Conservation (phyloP, 805 yeast species). For the Saccharomycopsis babjevae region DNA sequence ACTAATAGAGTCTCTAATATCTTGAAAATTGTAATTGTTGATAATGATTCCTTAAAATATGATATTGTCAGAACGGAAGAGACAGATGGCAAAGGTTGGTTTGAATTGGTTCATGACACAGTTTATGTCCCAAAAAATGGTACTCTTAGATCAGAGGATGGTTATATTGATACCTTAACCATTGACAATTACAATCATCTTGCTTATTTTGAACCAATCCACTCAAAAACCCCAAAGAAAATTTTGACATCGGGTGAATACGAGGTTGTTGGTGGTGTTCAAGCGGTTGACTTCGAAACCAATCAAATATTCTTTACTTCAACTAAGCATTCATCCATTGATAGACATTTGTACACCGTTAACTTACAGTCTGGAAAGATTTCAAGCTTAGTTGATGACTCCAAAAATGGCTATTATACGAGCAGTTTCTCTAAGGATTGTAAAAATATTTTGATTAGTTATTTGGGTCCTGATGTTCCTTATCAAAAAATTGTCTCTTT, state of each 20-base stretch:
- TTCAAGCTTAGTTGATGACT: constrained; percentile 39
- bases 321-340: constrained; percentile 68
- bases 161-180: constrained; percentile 74
- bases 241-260: constrained; percentile 69
- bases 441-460: constrained; percentile 58
- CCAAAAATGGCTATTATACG: constrained; percentile 52
- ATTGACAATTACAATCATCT: constrained; percentile 60
- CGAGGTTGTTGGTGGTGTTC: constrained; percentile 79
- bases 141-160: constrained; percentile 37
- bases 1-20: constrained; percentile 59
- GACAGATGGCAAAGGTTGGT: constrained; percentile 46
- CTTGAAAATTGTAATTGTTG: constrained; percentile 46
- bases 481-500: constrained; percentile 61
- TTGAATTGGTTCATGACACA: constrained; percentile 63
- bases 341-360: constrained; percentile 74
- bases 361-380: constrained; percentile 36
- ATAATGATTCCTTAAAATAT: constrained; percentile 31
- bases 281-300: constrained; percentile 45
- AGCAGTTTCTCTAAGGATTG: constrained; percentile 75
- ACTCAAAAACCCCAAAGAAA: constrained; percentile 36
- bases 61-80: constrained; percentile 38
- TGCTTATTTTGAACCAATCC: constrained; percentile 73
- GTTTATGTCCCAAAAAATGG: constrained; percentile 44
- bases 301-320: constrained; percentile 52
- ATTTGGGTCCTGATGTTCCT: constrained; percentile 74